Base-by-base conservation (phyloP, 1,284 basidiomycete species). In the Cryptococcus floricola region DNA sequence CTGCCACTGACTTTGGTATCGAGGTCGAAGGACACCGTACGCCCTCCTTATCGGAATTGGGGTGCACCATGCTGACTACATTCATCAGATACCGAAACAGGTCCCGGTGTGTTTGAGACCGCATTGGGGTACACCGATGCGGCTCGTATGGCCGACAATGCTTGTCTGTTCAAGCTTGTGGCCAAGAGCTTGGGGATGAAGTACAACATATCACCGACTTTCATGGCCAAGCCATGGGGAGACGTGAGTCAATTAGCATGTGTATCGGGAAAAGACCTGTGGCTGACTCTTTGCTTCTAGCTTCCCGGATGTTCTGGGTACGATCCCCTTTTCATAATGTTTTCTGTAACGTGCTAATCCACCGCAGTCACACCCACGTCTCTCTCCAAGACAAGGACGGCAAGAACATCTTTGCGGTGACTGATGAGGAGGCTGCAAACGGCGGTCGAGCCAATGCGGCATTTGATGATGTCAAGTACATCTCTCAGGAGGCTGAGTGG, bases 201-300 rank as follows among this genome's bases (percentile, higher is more conserved):
- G 72, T 81, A 88, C 63, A 89, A 88, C 8, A 82, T 98, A 53
- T 82, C 91, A 48, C 94, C 94, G 0, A 95, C 91, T 56, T 98
- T 98, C 75, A 98, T 98, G 95, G 94, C 95, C 0, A 97, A 97
- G 69, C 95, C 94, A 23, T 94, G 88, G 87, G 87, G 85, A 49
- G 86, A 90, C 69, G 91, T 92, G 69, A 71, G 87, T 79, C 12
- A 27, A 14, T 7, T 25, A 27, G 10, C 38, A 23, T 25, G 28
- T 13, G 18, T 6, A 9, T 34, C 25, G 23, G 37, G 14, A 34
- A 7, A 4, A 61, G 31, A 60, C 55, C 10, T 34, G 44, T 28
- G 54, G 27, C 57, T 31, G 9, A 28, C 18, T 34, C n/a, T 37
- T 44, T 25, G 37, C 10, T 25, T 28, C 8, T 64, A 94, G 89